Conservation (phyloP, 2,329 filamentous ascomycete species). For the Colletotrichum phormii region DNA sequence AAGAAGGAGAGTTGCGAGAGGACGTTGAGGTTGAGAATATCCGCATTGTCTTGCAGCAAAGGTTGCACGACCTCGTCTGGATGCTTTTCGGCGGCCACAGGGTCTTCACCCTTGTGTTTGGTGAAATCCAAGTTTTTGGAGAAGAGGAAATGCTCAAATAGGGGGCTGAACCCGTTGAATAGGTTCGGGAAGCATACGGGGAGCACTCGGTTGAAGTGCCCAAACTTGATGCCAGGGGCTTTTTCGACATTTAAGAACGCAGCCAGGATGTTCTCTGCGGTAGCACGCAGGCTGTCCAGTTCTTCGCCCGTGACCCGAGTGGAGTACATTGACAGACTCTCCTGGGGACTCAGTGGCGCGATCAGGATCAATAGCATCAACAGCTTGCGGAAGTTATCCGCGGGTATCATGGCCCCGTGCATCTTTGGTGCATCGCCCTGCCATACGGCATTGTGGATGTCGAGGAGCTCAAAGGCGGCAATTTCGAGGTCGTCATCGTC, state of each 20-base stretch:
- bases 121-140: conserved; percentile 77
- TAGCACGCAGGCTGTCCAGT: conserved; percentile 68
- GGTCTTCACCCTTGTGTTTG: conserved; percentile 55
- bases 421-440: conserved; percentile 62
- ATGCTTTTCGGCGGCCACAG: conserved; percentile 23
- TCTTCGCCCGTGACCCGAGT: conserved; percentile 66
- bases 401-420: conserved; percentile 76
- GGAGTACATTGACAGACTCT: conserved; percentile 72
- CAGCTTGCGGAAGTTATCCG: conserved; percentile 78
- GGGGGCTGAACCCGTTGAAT: conserved; percentile 73
- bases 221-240: conserved; percentile 71
- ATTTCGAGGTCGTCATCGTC: conserved; percentile 74
- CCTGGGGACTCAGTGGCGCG: conserved; percentile 73
- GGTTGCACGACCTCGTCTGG: conserved; percentile 54
- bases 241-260: conserved; percentile 75
- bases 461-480: conserved; percentile 75
- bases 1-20: conserved; percentile 81
- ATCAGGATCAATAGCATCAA: conserved; percentile 77
- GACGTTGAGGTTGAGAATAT: conserved; percentile 73
- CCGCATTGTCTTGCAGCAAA: conserved; percentile 62
- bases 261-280: conserved; percentile 73
- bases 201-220: conserved; percentile 70
- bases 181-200: conserved; percentile 72
- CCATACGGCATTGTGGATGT: conserved; percentile 71
- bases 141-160: conserved; percentile 83